Evolutionary conservation across 768 basidiomycete genomes (phyloP), one percentile per base, ranked within the genome.

Genomic region (Exidia glandulosa): DNA sequence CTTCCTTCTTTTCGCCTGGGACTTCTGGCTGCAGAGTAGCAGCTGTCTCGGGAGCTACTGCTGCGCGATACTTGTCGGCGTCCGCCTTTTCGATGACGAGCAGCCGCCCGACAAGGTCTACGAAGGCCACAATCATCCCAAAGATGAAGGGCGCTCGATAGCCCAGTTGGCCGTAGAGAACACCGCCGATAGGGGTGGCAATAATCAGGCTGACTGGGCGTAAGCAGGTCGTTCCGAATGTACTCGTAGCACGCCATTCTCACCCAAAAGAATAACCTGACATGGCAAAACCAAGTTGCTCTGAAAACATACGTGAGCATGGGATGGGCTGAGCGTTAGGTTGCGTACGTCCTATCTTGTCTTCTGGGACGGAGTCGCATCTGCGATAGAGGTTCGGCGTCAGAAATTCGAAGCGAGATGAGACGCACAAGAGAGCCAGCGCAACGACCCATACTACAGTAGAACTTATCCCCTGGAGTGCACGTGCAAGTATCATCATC

Each of bases 401-500:
- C 14, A 32, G 16, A 3, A 32, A 9, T 32, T n/a, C 32, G 16
- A 13, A 57, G 30, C 34, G 13, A 27, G 6, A 31, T 9, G 33
- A 10, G 36, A 64, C 73, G 65, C 65, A 83, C 82, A 85, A 66
- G 31, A 85, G 72, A 30, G 83, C 83, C 32, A 85, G 64, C 2
- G 84, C 84, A 23, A 84, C 79, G 0, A 82, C 76, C 84, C 83
- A 86, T 7, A 86, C 74, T 68, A 83, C 74, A 4, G 83, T 80
- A 0, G 83, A 83, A 14, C 80, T 79, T 10, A 82, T 68, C 3
- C 84, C 84, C 67, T 85, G 84, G 29, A 84, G 56, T n/a, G 78
- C 66, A 34, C 85, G 79, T 7, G 84, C 82, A 36, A 84, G 32
- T 13, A 75, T 79, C 82, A 86, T 83, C 12, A 83, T 68, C 59